Conservation (phyloP, 805 yeast genomes). For the Lipomyces sp. region DNA sequence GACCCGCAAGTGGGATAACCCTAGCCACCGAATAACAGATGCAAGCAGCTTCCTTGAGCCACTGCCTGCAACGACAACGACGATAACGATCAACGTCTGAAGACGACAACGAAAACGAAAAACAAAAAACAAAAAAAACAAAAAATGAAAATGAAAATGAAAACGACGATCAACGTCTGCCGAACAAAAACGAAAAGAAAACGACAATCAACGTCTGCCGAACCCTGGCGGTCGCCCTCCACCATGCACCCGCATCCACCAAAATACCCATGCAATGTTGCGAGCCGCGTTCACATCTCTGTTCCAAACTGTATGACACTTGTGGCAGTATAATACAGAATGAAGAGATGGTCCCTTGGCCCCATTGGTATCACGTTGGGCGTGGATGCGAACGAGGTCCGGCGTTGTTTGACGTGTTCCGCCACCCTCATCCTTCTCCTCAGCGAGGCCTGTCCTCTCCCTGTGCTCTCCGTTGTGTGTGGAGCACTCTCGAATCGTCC, state of each 20-base stretch:
- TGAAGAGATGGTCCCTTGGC: background rate
- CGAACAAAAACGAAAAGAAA: too few species aligned
- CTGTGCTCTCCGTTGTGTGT: background rate
- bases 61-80: too few species aligned
- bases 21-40: too few species aligned
- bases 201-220: too few species aligned
- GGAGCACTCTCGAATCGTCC: background rate
- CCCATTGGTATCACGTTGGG: background rate
- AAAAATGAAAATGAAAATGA: too few species aligned
- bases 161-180: too few species aligned
- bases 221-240: background rate
- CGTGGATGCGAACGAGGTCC: background rate
- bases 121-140: too few species aligned
- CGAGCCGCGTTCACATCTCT: constrained; percentile 2
- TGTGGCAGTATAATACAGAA: background rate
- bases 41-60: too few species aligned
- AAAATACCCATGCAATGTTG: background rate
- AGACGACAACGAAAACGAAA: too few species aligned
- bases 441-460: background rate
- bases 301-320: constrained; percentile 2
- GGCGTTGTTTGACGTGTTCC: background rate
- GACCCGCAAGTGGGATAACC: background rate
- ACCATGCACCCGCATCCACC: background rate
- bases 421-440: background rate
- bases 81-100: too few species aligned